Evolutionary conservation across 2,329 filamentous ascomycete species (phyloP).

Genomic region (Harringtonia lauricola): DNA sequence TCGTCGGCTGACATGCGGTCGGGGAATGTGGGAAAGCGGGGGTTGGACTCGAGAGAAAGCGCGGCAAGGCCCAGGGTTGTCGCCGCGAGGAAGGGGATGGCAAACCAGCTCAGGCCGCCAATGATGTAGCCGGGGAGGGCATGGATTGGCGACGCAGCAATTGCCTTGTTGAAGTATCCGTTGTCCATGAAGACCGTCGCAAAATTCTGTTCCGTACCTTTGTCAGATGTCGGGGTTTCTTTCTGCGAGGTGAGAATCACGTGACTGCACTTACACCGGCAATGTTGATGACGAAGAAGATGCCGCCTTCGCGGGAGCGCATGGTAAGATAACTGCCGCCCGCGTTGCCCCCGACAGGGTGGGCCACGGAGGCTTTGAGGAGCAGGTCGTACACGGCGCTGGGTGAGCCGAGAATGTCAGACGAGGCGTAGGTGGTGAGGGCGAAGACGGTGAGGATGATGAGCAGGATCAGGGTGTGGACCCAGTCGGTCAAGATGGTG

Average conservation of each 20-base stretch:
- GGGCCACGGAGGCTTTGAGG: constrained; percentile 51
- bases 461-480: constrained; percentile 76
- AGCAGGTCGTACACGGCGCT: constrained; percentile 68
- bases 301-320: constrained; percentile 66
- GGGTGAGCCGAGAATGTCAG: constrained; percentile 61
- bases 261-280: constrained; percentile 22
- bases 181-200: constrained; percentile 79
- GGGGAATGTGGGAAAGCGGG: constrained; percentile 60
- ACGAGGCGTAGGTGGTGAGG: constrained; percentile 70
- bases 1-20: constrained; percentile 62
- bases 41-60: constrained; percentile 65
- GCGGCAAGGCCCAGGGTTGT: constrained; percentile 82
- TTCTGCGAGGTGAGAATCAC: too few relatives aligned
- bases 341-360: constrained; percentile 71
- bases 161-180: constrained; percentile 88
- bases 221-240: too few relatives aligned
- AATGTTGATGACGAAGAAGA: constrained; percentile 84
- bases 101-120: constrained; percentile 82
- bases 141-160: constrained; percentile 74
- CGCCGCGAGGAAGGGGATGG: constrained; percentile 81
- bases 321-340: constrained; percentile 81
- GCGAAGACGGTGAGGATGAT: constrained; percentile 81
- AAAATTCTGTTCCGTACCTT: constrained; percentile 46
- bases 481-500: constrained; percentile 75
- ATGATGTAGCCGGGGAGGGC: constrained; percentile 83